Evolutionary conservation across 2,329 filamentous ascomycete genomes (phyloP), one percentile per base, ranked within the genome.

Genomic region (Hymenoscyphus occultus): DNA sequence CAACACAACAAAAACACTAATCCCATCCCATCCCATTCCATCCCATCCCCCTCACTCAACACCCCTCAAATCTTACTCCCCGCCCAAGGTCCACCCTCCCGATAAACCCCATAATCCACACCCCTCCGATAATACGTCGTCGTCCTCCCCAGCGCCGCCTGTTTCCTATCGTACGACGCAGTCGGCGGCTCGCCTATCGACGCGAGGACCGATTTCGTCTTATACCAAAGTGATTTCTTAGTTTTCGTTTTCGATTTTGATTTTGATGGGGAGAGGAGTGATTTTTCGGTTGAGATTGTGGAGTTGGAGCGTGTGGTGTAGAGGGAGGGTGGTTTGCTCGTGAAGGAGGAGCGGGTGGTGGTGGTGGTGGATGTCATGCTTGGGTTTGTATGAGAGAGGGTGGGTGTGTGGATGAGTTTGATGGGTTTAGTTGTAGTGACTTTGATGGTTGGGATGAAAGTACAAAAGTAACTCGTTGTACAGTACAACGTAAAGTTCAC

Each of bases 181-280:
- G 42, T 51, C 12, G 59, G 59, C 5, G 40, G 59, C 54, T 61
- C 59, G n/a, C 59, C 59, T 35, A 61, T 39, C 39, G 59, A 48
- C 1, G 59, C 54, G 16, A 61, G 35, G 7, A 61, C 28, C 1
- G 22, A 35, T 31, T 61, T 61, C 31, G 59, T 54, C 31, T 61
- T 54, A 12, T 61, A 14, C 48, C 48, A 54, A 7, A 61, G 4
- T 16, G 48, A 28, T 28, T 51, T 61, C 48, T 61, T 39, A n/a
- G 57, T 22, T 61, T 61, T 48, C 9, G 45, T 39, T 19, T 9
- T 42, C 7, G 59, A 19, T 60, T n/a, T 2, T 22, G n/a, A 51
- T 54, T 10, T 28, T 22, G 45, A 51, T 5, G 19, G 10, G 22
- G 6, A 22, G 19, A 54, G 19, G n/a, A 54, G 48, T 3, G 48